Evolutionary conservation across 1,284 basidiomycete genomes (phyloP).

Genomic region (Amylostereum areolatum): DNA sequence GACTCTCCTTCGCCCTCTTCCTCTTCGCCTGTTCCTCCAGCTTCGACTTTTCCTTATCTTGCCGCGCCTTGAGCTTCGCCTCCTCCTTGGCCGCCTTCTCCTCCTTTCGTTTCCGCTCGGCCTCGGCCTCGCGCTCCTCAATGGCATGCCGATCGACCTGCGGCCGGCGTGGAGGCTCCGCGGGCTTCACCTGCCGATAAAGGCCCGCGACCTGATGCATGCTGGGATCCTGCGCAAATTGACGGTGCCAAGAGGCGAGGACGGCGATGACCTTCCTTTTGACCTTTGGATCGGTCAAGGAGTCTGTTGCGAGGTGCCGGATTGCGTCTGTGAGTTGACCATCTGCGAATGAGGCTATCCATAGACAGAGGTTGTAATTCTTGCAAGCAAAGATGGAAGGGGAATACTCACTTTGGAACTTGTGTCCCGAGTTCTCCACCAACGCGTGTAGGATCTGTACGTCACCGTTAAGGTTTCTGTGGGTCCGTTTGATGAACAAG

Average conservation of each 20-base stretch:
- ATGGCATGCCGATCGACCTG: constrained; percentile 16
- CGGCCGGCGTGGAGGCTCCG: constrained; percentile 16
- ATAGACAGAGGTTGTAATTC: constrained; percentile 32
- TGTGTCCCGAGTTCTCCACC: constrained; percentile 79
- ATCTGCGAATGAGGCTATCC: constrained; percentile 66
- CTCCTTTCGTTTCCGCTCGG: constrained; percentile 32
- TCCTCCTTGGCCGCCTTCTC: constrained; percentile 43
- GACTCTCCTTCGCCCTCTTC: constrained; percentile 27
- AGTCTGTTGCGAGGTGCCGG: constrained; percentile 64
- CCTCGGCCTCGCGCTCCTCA: constrained; percentile 40
- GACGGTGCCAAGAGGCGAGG: constrained; percentile 80
- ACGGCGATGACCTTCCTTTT: constrained; percentile 81
- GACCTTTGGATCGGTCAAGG: constrained; percentile 70
- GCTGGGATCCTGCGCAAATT: constrained; percentile 79
- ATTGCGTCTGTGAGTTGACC: constrained; percentile 81
- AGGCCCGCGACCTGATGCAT: constrained; percentile 76
- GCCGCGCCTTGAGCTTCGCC: constrained; percentile 45
- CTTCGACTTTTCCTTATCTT: constrained; percentile 47
- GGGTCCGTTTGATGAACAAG: constrained; percentile 2
- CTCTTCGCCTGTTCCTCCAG: constrained; percentile 37
- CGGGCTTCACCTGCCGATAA: constrained; percentile 51
- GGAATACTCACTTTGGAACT: constrained; percentile 57
- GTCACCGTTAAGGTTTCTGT: constrained; percentile 33
- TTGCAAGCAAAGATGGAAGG: not conserved
- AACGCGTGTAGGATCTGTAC: constrained; percentile 81